A percentile compares a stretch with the other conserved stretches of the same genome.
Evolutionary conservation across 1,284 basidiomycete genomes (phyloP).

Genomic region (Neonothopanus nambi): DNA sequence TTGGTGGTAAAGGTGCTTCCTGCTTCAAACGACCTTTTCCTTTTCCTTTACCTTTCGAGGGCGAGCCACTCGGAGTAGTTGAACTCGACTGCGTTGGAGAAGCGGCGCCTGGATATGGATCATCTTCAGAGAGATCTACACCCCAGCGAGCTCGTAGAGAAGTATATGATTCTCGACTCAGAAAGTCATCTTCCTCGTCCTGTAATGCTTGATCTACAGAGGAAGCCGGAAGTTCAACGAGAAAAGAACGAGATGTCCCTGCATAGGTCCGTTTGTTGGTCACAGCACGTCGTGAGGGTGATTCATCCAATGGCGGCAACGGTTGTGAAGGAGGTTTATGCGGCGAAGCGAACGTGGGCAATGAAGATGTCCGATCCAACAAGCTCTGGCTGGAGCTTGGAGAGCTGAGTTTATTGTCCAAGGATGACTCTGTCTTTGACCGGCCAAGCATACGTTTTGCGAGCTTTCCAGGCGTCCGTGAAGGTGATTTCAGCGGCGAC

Average conservation of each 20-base stretch:
- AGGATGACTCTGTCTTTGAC: slow-evolving; percentile 57
- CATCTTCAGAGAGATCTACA: slow-evolving; percentile 73
- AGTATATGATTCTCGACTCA: slow-evolving; percentile 65
- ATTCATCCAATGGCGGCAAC: slow-evolving; percentile 18
- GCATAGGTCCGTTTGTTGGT: slow-evolving; percentile 61
- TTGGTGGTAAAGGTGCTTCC: slow-evolving; percentile 28
- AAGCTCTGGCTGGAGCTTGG: slow-evolving; percentile 15
- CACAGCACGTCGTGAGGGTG: slow-evolving; percentile 11
- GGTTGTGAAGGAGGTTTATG: neutral
- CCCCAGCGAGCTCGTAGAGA: slow-evolving; percentile 71
- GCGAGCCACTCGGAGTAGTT: slow-evolving; percentile 24
- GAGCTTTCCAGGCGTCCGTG: slow-evolving; percentile 37
- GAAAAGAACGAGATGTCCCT: slow-evolving; percentile 73
- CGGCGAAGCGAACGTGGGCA: slow-evolving; percentile 30
- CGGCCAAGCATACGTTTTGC: slow-evolving; percentile 49
- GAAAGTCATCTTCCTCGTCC: slow-evolving; percentile 53
- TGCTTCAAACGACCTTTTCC: slow-evolving; percentile 29
- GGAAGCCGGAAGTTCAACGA: slow-evolving; percentile 53
- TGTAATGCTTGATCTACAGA: slow-evolving; percentile 24
- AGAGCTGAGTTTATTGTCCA: slow-evolving; percentile 32
- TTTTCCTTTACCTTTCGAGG: slow-evolving; percentile 34
- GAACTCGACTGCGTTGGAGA: slow-evolving; percentile 31
- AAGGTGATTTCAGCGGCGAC: slow-evolving; percentile 15
- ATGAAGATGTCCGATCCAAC: slow-evolving; percentile 38
- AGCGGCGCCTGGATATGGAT: slow-evolving; percentile 42